phyloP scores from a whole-genome alignment of 495 filamentous ascomycete species.

The Podospora pseudocomata region DNA sequence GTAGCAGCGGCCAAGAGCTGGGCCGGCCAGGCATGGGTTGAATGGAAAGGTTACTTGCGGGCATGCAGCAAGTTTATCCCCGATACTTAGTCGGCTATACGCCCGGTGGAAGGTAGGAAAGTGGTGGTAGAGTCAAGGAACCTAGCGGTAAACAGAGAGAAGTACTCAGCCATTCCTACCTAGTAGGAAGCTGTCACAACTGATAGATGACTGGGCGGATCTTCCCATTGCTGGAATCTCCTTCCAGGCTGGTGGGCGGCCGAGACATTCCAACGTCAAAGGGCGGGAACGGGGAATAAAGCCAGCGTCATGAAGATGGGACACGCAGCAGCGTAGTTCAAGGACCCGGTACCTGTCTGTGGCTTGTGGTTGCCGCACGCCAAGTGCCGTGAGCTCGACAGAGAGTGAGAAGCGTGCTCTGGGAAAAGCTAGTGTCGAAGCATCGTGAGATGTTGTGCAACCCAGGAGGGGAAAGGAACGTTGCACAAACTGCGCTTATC shows the following conservation, averaged over 20 bases:
- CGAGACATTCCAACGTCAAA: neutral
- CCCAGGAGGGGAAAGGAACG: neutral
- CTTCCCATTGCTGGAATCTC: neutral
- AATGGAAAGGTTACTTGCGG: neutral
- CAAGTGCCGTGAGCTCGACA: neutral
- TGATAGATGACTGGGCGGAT: neutral
- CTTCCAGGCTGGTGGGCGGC: neutral
- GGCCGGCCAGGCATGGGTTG: neutral
- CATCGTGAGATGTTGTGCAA: slow-evolving; percentile 1
- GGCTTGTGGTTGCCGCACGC: neutral
- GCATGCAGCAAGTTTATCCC: neutral
- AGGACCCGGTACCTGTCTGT: neutral
- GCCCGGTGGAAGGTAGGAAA: neutral
- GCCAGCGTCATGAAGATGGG: neutral
- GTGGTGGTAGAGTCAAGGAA: neutral
- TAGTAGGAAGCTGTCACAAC: neutral
- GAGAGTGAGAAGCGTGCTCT: no score
- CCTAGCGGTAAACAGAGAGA: neutral
- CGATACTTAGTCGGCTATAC: neutral
- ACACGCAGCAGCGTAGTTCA: neutral
- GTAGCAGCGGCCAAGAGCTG: neutral
- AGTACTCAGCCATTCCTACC: neutral
- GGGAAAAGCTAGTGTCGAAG: neutral
- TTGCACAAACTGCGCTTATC: slow-evolving; percentile 4
- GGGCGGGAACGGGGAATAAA: neutral